phyloP scores from a whole-genome alignment of 169 alveolate species.

The Amoebophrya sp. region DNA sequence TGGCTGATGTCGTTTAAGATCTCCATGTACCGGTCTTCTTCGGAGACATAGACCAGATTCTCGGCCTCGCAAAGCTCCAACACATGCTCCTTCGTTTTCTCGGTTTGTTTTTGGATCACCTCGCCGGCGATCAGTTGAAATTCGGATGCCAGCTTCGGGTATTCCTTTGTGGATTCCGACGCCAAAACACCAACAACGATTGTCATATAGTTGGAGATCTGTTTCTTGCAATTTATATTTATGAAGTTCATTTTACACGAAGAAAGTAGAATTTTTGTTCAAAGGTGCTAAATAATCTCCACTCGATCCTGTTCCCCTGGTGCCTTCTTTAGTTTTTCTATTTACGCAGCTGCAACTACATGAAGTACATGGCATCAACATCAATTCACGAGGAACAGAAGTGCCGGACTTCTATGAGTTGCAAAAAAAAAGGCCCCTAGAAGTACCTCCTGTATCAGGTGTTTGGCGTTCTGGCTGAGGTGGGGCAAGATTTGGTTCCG shows the following conservation, averaged over 20 bases:
- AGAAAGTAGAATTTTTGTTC: no score
- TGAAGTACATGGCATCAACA: no score
- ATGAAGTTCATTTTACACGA: no score
- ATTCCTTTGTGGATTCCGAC: neutral
- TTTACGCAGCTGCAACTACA: no score
- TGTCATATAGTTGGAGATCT: neutral
- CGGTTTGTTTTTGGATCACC: neutral
- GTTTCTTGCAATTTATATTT: neutral
- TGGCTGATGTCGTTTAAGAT: neutral
- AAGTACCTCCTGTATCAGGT: constrained; percentile 25
- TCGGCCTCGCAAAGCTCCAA: neutral
- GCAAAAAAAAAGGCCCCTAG: no score
- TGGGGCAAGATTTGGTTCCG: neutral
- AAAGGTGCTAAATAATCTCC: no score
- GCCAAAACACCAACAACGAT: constrained; percentile 6
- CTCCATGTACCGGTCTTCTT: neutral
- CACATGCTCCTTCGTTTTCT: neutral
- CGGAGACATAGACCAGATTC: neutral
- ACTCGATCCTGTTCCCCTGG: no score
- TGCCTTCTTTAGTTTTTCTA: no score
- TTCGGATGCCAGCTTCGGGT: neutral
- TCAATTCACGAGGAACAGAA: no score
- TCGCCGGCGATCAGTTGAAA: neutral
- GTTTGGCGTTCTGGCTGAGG: neutral
- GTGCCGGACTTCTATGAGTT: no score